Conservation (phyloP, 768 basidiomycete genomes). For the Calocybe cyanea region DNA sequence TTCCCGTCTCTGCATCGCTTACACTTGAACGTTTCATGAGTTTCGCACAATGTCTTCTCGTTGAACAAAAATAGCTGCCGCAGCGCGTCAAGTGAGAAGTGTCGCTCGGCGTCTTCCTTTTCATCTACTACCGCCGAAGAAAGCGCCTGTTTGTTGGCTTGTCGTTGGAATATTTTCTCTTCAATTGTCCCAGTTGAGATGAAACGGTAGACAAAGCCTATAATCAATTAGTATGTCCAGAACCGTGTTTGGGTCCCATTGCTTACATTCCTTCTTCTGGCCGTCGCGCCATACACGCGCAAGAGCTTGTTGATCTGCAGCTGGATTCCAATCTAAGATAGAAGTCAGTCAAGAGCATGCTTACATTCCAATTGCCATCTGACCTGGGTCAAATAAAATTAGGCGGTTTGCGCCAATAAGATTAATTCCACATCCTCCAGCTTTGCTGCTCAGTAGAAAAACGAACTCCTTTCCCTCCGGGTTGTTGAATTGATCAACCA, state of each 20-base stretch:
- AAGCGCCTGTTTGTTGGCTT: constrained; percentile 92
- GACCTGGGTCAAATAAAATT: constrained; percentile 94
- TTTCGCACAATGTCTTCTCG: constrained; percentile 82
- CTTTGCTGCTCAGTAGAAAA: constrained; percentile 92
- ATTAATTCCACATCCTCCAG: constrained; percentile 96
- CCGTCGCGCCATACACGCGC: constrained; percentile 99
- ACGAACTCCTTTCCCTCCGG: constrained; percentile 92
- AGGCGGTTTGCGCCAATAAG: constrained; percentile 93
- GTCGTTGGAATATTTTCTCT: constrained; percentile 98
- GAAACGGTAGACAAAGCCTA: constrained; percentile 98
- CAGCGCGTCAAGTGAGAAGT: constrained; percentile 87
- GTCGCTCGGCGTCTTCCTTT: constrained; percentile 91
- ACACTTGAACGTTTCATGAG: constrained; percentile 98
- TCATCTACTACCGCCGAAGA: constrained; percentile 99
- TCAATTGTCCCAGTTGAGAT: constrained; percentile 97
- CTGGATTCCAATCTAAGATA: constrained; percentile 89
- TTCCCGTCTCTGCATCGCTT: constrained; percentile 85
- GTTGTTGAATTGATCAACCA: constrained; percentile 95
- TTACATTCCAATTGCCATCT: constrained; percentile 13
- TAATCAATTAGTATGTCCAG: background rate
- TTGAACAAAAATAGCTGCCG: constrained; percentile 92
- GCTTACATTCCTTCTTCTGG: constrained; percentile 97
- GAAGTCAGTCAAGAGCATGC: constrained; percentile 2
- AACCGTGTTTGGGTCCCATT: background rate
- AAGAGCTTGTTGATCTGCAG: constrained; percentile 96